Evolutionary conservation across 345 rosid species (phyloP), one percentile per base, ranked within the genome.

Genomic region (Heritiera fomes): DNA sequence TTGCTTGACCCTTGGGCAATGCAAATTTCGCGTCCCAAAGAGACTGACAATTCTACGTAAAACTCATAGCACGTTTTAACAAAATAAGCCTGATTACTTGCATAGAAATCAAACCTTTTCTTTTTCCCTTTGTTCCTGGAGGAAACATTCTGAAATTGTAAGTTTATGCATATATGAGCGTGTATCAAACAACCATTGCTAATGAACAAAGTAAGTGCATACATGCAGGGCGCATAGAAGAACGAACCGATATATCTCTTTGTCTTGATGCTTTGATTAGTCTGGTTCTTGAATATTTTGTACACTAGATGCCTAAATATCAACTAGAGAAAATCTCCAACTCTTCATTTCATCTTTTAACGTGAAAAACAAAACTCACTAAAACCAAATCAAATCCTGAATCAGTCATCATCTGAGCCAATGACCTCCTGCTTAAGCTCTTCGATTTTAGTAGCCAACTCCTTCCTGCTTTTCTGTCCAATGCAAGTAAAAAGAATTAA

Each of bases 391-490:
- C 28, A 23, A 20, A 6, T 62, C 56, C 30, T 14, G 6, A 28
- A 52, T 84, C 83, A 89, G 14, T 85, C 85, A 74, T 86, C 87
- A 50, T 79, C 82, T n/a, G 90, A 77, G 55, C 99, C 99, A 63
- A 93, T 83, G 71, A 94, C 89, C 85, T 88, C 87, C 64, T 84
- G 85, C 84, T 91, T 96, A 6, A 92, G 86, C 82, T 89, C 94
- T 83, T 87, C 89, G 64, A 96, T 76, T 86, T 91, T 89, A 0
- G 79, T 73, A 70, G 71, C 75, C 82, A 96, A 84, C 80, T 96
- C 98, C 23, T 90, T 94, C 86, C 99, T 86, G 79, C 80, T 82
- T 77, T 82, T 66, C 97, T 92, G 94, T 82, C 69, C 0, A 53
- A 66, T 58, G 32, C 17, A 58, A 50, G 8, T 32, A 32, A 20